phyloP scores from a whole-genome alignment of 169 alveolate genomes.

The Perkinsus olseni region DNA sequence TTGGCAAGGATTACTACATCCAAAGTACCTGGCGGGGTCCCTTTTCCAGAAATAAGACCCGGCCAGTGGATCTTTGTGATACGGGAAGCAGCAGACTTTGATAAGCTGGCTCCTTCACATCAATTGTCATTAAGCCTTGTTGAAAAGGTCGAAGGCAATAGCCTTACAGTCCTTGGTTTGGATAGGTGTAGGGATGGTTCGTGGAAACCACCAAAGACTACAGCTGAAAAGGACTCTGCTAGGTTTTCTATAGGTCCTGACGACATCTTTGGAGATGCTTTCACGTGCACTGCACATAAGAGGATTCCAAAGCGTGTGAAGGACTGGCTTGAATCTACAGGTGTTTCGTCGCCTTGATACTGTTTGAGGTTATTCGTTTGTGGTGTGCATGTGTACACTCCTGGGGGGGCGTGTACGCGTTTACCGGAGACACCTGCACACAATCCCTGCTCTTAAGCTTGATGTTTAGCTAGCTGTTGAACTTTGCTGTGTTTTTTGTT shows the following conservation, averaged over 20 bases:
- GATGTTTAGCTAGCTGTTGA: too few relatives aligned
- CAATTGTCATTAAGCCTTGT: neutral
- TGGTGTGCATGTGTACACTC: too few relatives aligned
- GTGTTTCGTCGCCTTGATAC: neutral
- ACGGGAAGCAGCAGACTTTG: too few relatives aligned
- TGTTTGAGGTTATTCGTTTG: too few relatives aligned
- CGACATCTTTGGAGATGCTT: neutral
- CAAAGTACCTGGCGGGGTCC: too few relatives aligned
- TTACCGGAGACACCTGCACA: too few relatives aligned
- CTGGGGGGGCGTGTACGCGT: too few relatives aligned
- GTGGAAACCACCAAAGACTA: neutral
- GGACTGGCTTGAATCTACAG: neutral
- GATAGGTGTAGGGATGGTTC: neutral
- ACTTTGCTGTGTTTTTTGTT: too few relatives aligned
- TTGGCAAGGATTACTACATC: too few relatives aligned
- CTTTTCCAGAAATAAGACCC: too few relatives aligned
- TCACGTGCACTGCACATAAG: neutral
- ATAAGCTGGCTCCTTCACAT: neutral
- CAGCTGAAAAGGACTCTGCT: neutral
- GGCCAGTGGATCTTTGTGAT: too few relatives aligned
- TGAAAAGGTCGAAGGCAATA: neutral
- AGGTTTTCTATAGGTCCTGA: neutral
- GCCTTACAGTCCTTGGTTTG: neutral
- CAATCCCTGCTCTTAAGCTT: too few relatives aligned
- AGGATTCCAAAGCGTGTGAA: neutral